Conservation (phyloP, 2,329 filamentous ascomycete genomes). For the Arthrobotrys pseudoclavata region DNA sequence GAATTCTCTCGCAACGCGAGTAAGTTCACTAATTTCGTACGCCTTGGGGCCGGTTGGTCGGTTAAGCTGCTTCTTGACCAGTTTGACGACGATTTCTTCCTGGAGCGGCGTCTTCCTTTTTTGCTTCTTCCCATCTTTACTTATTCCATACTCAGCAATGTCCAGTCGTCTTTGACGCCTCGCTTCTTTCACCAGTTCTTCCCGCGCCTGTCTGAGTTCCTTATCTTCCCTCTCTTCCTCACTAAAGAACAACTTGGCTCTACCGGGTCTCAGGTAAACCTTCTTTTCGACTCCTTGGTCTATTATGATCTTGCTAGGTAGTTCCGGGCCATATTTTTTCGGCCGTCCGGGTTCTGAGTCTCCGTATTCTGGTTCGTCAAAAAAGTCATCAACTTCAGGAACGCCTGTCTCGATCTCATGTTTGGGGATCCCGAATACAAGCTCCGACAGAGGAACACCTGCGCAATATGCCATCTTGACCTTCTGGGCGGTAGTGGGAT, state of each 20-base stretch:
- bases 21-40: neutral
- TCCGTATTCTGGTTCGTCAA: neutral
- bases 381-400: neutral
- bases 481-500: neutral
- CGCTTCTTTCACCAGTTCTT: neutral
- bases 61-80: neutral
- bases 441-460: conserved; percentile 2
- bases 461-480: conserved; percentile 2
- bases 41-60: conserved; percentile 4
- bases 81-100: neutral
- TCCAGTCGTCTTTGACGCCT: neutral
- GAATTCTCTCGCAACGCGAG: conserved; percentile 12
- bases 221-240: conserved; percentile 12
- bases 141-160: conserved; percentile 2
- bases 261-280: conserved; percentile 25
- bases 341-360: conserved; percentile 7
- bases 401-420: neutral
- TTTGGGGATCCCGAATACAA: conserved; percentile 29
- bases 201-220: conserved; percentile 10
- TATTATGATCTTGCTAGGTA: conserved; percentile 22
- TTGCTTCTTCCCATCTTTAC: neutral
- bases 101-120: neutral
- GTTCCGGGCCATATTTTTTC: conserved; percentile 2
- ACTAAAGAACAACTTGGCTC: neutral
- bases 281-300: conserved; percentile 17